Percentiles rank a stretch among this genome's conserved stretches.
Evolutionary conservation across 1,139 yeast genomes (phyloP).

Genomic region (Pichia sp.): DNA sequence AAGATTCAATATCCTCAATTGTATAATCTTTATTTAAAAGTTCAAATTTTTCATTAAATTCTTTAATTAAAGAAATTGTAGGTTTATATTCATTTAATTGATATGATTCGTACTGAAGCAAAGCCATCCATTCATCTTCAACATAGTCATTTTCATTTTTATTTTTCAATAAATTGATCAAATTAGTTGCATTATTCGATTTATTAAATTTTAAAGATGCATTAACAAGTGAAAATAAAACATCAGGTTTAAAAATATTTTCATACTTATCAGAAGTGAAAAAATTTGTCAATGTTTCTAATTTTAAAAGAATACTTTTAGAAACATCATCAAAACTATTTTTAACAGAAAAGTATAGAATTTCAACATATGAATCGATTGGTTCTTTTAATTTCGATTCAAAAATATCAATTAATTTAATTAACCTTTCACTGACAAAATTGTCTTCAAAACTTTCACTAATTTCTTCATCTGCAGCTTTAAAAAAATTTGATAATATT

Average conservation of each 20-base stretch:
- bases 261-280: slow-evolving; percentile 13
- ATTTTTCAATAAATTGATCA: slow-evolving; percentile 13
- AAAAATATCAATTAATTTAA: slow-evolving; percentile 16
- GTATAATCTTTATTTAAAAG: slow-evolving; percentile 14
- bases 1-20: slow-evolving; percentile 21
- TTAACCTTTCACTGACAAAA: slow-evolving; percentile 19
- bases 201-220: slow-evolving; percentile 23
- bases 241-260: slow-evolving; percentile 21
- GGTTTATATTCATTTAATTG: slow-evolving; percentile 6
- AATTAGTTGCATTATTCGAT: slow-evolving; percentile 12
- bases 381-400: slow-evolving; percentile 19
- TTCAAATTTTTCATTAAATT: slow-evolving; percentile 16
- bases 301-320: slow-evolving; percentile 15
- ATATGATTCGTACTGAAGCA: slow-evolving; percentile 21
- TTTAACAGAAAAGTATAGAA: slow-evolving; percentile 26
- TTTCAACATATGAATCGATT: slow-evolving; percentile 23
- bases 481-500: slow-evolving; percentile 21
- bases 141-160: slow-evolving; percentile 15
- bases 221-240: slow-evolving; percentile 23
- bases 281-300: slow-evolving; percentile 18
- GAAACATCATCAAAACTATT: slow-evolving; percentile 25
- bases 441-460: slow-evolving; percentile 25
- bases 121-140: slow-evolving; percentile 25
- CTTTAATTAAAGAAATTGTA: slow-evolving; percentile 15
- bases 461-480: slow-evolving; percentile 27